These are phyloP conservation scores for Darksidea phi DNA, from an alignment of 495 filamentous ascomycete genomes.

Conservation along the genomic window DNA sequence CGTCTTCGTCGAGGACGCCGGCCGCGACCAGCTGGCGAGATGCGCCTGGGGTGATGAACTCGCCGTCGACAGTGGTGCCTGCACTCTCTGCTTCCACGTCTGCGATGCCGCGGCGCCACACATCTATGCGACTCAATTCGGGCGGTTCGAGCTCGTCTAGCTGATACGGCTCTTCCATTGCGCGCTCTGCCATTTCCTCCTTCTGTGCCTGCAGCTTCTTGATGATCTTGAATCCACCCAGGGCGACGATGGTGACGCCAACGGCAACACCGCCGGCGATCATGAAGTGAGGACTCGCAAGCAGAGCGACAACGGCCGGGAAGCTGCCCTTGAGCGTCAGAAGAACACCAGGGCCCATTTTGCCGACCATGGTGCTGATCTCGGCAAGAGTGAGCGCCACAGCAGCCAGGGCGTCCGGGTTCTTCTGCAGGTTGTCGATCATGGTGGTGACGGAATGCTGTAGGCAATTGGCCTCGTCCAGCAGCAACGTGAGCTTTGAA, in stretches of 20 bases:
- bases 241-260: constrained; percentile 86
- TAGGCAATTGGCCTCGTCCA: constrained; percentile 83
- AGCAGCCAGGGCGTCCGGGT: constrained; percentile 90
- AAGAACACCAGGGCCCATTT: constrained; percentile 81
- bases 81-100: constrained; percentile 59
- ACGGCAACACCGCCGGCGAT: constrained; percentile 87
- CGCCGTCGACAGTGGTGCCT: constrained; percentile 73
- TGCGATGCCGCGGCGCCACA: constrained; percentile 83
- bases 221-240: constrained; percentile 96
- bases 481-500: constrained; percentile 63
- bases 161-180: constrained; percentile 54
- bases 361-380: constrained; percentile 74
- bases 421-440: constrained; percentile 82
- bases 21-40: constrained; percentile 52
- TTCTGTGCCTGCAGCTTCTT: constrained; percentile 67
- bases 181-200: constrained; percentile 43
- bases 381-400: constrained; percentile 92
- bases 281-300: constrained; percentile 85
- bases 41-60: constrained; percentile 80
- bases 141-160: constrained; percentile 52
- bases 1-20: constrained; percentile 40
- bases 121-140: constrained; percentile 66
- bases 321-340: constrained; percentile 71
- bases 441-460: constrained; percentile 80
- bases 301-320: constrained; percentile 81